Percentiles rank a stretch among this genome's conserved stretches.
These are phyloP conservation scores for Melanogaster broomeanus DNA, from an alignment of 768 basidiomycete genomes.

Conservation along the genomic window DNA sequence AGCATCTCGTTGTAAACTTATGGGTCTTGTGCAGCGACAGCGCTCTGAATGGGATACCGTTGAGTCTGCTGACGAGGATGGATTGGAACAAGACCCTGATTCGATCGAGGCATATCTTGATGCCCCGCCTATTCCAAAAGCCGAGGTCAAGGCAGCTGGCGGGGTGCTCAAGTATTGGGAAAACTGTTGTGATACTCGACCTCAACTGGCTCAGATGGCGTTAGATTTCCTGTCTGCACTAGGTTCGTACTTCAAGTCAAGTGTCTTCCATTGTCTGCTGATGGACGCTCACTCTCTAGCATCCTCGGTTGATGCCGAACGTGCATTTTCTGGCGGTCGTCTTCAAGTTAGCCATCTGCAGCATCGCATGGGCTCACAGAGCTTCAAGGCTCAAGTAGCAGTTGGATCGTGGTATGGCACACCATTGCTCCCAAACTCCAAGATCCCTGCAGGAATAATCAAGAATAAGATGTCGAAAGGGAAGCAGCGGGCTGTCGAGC, in stretches of 20 bases:
- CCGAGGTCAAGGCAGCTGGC: slow-evolving; percentile 4
- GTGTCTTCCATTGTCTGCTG: too few relatives aligned
- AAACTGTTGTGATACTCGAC: neutral
- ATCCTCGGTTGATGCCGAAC: slow-evolving; percentile 36
- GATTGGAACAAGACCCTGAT: too few relatives aligned
- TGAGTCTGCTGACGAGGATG: too few relatives aligned
- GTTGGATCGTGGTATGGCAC: slow-evolving; percentile 34
- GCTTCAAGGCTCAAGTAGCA: slow-evolving; percentile 36
- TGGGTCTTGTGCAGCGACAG: too few relatives aligned
- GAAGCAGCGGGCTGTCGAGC: too few relatives aligned
- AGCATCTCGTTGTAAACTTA: too few relatives aligned
- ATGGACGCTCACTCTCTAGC: neutral
- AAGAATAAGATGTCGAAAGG: neutral
- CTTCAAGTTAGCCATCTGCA: slow-evolving; percentile 36
- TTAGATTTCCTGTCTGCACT: slow-evolving; percentile 29
- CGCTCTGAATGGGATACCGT: too few relatives aligned
- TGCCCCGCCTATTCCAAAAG: neutral
- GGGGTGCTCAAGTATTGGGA: slow-evolving; percentile 17
- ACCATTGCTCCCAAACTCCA: slow-evolving; percentile 21
- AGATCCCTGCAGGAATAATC: neutral
- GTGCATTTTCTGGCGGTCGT: slow-evolving; percentile 32
- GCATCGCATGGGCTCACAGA: slow-evolving; percentile 34
- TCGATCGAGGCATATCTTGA: slow-evolving; percentile 9
- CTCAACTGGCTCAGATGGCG: slow-evolving; percentile 26
- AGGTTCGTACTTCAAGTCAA: too few relatives aligned